These are phyloP conservation scores for Russula sp. DNA, from an alignment of 768 basidiomycete species.

Conservation along the genomic window DNA sequence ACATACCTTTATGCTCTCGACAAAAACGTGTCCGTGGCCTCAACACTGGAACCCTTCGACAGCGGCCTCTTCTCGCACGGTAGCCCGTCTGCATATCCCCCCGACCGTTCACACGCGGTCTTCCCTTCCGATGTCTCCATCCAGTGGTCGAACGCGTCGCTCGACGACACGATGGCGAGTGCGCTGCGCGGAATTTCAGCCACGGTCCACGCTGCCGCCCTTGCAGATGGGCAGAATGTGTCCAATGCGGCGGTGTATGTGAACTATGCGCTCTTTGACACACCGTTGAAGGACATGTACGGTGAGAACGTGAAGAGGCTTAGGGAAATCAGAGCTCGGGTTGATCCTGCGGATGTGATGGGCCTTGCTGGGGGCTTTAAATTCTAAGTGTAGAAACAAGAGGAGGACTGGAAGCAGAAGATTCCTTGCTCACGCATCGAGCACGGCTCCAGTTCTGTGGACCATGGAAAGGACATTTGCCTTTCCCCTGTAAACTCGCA, in stretches of 20 bases:
- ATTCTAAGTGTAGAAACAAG: neutral
- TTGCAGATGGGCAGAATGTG: constrained; percentile 21
- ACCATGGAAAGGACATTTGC: too few relatives aligned
- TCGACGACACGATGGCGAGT: constrained; percentile 36
- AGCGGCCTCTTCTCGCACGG: neutral
- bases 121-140: neutral
- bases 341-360: constrained; percentile 24
- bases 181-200: constrained; percentile 27
- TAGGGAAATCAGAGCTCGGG: constrained; percentile 1
- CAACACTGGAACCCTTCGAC: neutral
- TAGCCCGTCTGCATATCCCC: constrained; percentile 10
- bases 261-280: constrained; percentile 21
- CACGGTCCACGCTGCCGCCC: neutral
- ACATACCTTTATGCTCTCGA: neutral
- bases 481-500: too few relatives aligned
- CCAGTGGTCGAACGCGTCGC: constrained; percentile 17
- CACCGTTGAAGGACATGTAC: constrained; percentile 16
- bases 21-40: neutral
- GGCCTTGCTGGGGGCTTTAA: constrained; percentile 23
- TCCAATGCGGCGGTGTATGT: constrained; percentile 9
- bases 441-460: neutral
- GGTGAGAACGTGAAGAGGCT: constrained; percentile 18
- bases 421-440: too few relatives aligned
- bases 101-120: constrained; percentile 5
- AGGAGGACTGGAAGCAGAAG: too few relatives aligned